phyloP scores from a whole-genome alignment of 805 yeast species.

The Kockiozyma suomiensis region DNA sequence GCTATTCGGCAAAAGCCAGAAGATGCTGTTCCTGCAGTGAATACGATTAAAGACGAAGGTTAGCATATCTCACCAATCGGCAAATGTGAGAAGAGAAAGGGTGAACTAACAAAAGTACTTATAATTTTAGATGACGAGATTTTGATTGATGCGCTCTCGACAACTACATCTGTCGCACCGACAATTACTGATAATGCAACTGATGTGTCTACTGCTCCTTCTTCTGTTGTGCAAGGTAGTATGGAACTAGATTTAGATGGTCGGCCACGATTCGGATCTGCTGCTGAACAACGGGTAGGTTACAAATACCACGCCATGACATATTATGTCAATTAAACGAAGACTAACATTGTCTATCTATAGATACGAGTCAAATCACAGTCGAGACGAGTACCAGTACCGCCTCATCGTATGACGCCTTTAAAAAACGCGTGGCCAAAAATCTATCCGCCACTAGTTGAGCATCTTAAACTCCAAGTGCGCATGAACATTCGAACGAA shows the following conservation, averaged over 20 bases:
- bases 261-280: conserved; percentile 77
- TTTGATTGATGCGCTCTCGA: conserved; percentile 47
- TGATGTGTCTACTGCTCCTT: conserved; percentile 24
- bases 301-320: conserved; percentile 9
- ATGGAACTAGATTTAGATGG: conserved; percentile 67
- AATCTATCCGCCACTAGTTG: conserved; percentile 93
- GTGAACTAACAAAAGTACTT: background rate
- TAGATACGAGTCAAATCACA: conserved; percentile 64
- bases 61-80: background rate
- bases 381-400: conserved; percentile 86
- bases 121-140: conserved; percentile 46
- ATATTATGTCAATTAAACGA: background rate
- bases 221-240: conserved; percentile 9
- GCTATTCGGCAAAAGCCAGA: conserved; percentile 46
- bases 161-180: conserved; percentile 36
- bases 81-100: background rate
- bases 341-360: no score
- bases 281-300: conserved; percentile 51
- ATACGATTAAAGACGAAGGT: conserved; percentile 20
- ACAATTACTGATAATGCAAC: conserved; percentile 38
- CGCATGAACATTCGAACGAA: conserved; percentile 90
- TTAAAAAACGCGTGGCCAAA: conserved; percentile 88
- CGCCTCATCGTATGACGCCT: conserved; percentile 97
- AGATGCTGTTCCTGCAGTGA: conserved; percentile 5
- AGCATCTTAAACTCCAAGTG: conserved; percentile 90